Base-by-base conservation (phyloP, 2,329 filamentous ascomycete genomes). In the Cryphonectria radicalis region DNA sequence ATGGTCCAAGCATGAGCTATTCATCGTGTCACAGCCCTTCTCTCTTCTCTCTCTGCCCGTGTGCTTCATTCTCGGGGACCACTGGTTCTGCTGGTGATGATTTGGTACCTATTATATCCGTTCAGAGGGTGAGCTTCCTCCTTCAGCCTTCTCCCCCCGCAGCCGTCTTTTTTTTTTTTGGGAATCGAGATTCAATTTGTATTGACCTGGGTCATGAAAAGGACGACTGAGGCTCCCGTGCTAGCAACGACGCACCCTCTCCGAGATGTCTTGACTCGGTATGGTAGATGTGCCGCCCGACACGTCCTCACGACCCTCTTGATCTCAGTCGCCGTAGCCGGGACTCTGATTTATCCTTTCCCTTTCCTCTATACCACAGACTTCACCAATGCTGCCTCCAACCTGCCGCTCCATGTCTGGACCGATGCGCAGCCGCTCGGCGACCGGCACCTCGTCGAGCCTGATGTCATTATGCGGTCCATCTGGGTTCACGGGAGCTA, bases 401-500 rank as follows among this genome's bases (percentile, higher is more conserved):
- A 90, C 73, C 83, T 94, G 10, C 92, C 93, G 42, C 90, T 91
- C 77, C 91, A 95, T 87, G 92, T 93, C 75, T 95, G 93, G 93
- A 94, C 92, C 37, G 91, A 91, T 53, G 91, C 91, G 7, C 88
- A 89, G 72, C 88, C 90, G 40, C 83, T 92, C 68, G 81, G 87
- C 50, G 87, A 87, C 64, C 83, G 83, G 68, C 80, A 81, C 5
- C 77, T 81, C 37, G 82, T 84, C 62, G 81, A 84, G 68, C 87
- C 91, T 4, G 92, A 95, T 78, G 89, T 95, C n/a, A 89, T 92
- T 70, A 92, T 95, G 89, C 91, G 92, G 75, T 93, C 93, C 70
- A 87, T 93, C 70, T 95, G 93, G 93, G 87, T 95, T 22, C 92
- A 95, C 77, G 92, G 92, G 73, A 91, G 88, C 78, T 94, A 94